Percentiles rank a stretch among this genome's conserved stretches.
Conservation (phyloP, 2,329 filamentous ascomycete species). For the Fusarium humuli region DNA sequence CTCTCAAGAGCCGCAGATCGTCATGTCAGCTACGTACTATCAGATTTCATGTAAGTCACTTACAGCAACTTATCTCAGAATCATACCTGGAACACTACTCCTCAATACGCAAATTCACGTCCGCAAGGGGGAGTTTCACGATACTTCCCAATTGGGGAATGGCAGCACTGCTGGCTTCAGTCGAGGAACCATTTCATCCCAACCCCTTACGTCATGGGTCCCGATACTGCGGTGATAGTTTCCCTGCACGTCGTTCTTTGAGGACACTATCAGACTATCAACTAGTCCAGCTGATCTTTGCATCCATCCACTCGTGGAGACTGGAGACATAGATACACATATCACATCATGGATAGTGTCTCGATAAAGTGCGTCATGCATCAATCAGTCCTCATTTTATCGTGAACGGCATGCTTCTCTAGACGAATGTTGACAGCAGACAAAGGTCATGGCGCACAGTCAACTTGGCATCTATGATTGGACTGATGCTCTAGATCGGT, state of each 20-base stretch:
- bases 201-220: constrained; percentile 39
- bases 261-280: constrained; percentile 1
- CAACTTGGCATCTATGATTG: constrained; percentile 17
- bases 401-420: constrained; percentile 3
- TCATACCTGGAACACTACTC: constrained; percentile 15
- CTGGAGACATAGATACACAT: constrained; percentile 8
- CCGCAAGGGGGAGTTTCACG: constrained; percentile 17
- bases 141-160: constrained; percentile 35
- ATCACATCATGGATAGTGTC: constrained; percentile 17
- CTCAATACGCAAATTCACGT: constrained; percentile 18
- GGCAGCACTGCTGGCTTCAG: constrained; percentile 8
- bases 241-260: not conserved
- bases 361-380: constrained; percentile 37
- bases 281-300: constrained; percentile 14
- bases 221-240: constrained; percentile 2
- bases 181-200: constrained; percentile 11
- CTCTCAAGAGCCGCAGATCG: constrained; percentile 24
- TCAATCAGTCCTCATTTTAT: constrained; percentile 2
- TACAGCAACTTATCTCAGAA: constrained; percentile 2
- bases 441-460: constrained; percentile 4
- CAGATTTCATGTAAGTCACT: not conserved
- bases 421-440: constrained; percentile 10
- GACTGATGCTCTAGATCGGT: constrained; percentile 30
- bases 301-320: not conserved
- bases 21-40: constrained; percentile 22